Conservation (phyloP, 257 asterid species). For the Petunia secreta region DNA sequence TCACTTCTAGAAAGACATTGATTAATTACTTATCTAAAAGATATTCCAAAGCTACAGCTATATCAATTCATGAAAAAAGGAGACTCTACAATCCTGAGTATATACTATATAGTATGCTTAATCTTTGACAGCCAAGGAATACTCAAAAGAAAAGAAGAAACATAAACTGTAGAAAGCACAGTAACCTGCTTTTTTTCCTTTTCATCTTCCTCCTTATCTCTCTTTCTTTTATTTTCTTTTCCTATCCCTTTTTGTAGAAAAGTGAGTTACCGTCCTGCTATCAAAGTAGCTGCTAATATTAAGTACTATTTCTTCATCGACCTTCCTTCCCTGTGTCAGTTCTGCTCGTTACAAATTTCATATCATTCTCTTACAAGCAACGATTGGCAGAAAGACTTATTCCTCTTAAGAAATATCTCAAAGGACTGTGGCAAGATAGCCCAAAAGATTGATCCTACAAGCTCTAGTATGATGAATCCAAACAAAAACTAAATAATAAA, state of each 20-base stretch:
- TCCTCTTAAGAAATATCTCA: neutral
- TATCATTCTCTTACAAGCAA: neutral
- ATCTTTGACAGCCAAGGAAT: constrained; percentile 17
- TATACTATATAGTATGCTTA: constrained; percentile 11
- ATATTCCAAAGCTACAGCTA: neutral
- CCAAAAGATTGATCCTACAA: neutral
- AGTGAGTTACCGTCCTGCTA: neutral
- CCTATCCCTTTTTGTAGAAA: neutral
- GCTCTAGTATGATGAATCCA: neutral
- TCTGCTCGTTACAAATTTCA: neutral
- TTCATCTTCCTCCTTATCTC: too few species aligned
- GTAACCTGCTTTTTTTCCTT: neutral
- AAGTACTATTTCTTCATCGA: neutral
- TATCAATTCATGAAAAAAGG: neutral
- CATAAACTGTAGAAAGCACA: neutral
- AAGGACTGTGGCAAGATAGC: neutral
- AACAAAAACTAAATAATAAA: neutral
- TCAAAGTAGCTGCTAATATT: neutral
- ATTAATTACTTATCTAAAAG: neutral
- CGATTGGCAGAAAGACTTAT: neutral
- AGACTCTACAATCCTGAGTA: neutral
- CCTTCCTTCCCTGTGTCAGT: neutral
- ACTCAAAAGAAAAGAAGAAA: constrained; percentile 3
- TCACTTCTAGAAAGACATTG: neutral
- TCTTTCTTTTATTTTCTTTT: too few species aligned